Percentiles rank a stretch among this genome's conserved stretches.
Evolutionary conservation across 2,329 filamentous ascomycete genomes (phyloP).

Genomic region (Scolecobasidium constrictum): DNA sequence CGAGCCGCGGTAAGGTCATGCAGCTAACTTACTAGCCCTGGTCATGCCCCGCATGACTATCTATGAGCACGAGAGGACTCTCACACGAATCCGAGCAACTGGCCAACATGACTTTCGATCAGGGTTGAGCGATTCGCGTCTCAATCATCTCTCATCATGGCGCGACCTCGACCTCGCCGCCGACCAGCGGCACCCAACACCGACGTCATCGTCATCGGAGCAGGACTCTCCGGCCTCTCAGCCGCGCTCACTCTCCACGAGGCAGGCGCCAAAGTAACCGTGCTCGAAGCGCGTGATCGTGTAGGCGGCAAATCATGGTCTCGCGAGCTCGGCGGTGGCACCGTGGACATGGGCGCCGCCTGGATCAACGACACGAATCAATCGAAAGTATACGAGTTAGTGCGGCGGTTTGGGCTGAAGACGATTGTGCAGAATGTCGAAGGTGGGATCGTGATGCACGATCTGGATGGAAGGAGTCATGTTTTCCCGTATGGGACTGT

Average conservation of each 20-base stretch:
- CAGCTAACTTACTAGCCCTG: too few relatives aligned
- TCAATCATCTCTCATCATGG: too few relatives aligned
- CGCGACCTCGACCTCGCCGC: too few relatives aligned
- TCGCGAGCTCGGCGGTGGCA: conserved; percentile 11
- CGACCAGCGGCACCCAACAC: too few relatives aligned
- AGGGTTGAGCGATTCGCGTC: too few relatives aligned
- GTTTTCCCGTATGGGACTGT: not conserved
- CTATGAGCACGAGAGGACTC: too few relatives aligned
- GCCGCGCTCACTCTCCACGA: conserved; percentile 18
- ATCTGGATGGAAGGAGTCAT: not conserved
- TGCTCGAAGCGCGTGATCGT: conserved; percentile 23
- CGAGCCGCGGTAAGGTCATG: too few relatives aligned
- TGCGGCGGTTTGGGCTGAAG: conserved; percentile 1
- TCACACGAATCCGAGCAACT: too few relatives aligned
- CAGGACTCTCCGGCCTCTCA: conserved; percentile 20
- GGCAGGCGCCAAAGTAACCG: conserved; percentile 17
- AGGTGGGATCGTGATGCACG: conserved; percentile 1
- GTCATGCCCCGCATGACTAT: too few relatives aligned
- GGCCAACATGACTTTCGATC: too few relatives aligned
- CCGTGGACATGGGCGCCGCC: conserved; percentile 18
- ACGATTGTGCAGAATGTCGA: not conserved
- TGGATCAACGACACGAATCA: conserved; percentile 16
- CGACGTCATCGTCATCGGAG: conserved; percentile 22
- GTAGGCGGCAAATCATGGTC: conserved; percentile 18
- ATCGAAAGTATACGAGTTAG: conserved; percentile 6